These are phyloP conservation scores for Periconia sp. DNA, from an alignment of 2,329 filamentous ascomycete genomes.

Conservation along the genomic window DNA sequence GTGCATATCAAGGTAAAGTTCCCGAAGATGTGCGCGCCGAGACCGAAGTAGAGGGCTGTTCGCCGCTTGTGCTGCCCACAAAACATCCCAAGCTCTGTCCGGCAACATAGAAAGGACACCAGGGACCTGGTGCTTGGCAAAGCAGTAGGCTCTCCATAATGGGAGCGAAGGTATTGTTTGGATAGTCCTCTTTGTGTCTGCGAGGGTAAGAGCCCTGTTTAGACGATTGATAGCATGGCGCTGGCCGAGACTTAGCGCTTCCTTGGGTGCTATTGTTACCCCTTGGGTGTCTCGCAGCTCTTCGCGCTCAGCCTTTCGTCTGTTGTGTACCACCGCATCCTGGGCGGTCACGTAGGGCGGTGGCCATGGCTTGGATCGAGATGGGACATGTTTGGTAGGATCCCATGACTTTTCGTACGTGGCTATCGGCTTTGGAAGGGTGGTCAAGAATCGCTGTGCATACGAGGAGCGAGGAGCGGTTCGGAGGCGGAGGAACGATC, in stretches of 20 bases:
- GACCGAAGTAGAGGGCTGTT: constrained; percentile 16
- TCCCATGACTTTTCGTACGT: constrained; percentile 33
- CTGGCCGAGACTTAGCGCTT: background rate
- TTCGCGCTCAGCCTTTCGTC: constrained; percentile 13
- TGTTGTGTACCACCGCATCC: constrained; percentile 3
- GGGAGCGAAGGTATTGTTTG: constrained; percentile 7
- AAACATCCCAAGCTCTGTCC: constrained; percentile 38
- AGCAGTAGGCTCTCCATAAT: constrained; percentile 41
- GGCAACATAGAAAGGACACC: constrained; percentile 26
- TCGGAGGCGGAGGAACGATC: constrained; percentile 19
- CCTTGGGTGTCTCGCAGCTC: constrained; percentile 13
- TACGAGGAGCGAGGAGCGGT: constrained; percentile 24
- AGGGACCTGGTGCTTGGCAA: constrained; percentile 23
- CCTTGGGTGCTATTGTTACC: constrained; percentile 1
- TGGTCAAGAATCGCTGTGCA: constrained; percentile 31
- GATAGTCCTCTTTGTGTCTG: constrained; percentile 5
- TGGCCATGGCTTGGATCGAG: no score
- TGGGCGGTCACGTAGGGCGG: background rate
- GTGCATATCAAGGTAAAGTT: constrained; percentile 38
- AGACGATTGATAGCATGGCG: constrained; percentile 15
- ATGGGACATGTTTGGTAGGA: constrained; percentile 30
- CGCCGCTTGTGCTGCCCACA: constrained; percentile 38
- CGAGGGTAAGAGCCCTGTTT: constrained; percentile 7
- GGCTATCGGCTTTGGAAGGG: constrained; percentile 28
- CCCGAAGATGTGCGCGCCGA: constrained; percentile 22